Percentiles rank a stretch among this genome's conserved stretches.
phyloP scores from a whole-genome alignment of 208 protist species.

The Herpetomonas samuelpessoai region DNA sequence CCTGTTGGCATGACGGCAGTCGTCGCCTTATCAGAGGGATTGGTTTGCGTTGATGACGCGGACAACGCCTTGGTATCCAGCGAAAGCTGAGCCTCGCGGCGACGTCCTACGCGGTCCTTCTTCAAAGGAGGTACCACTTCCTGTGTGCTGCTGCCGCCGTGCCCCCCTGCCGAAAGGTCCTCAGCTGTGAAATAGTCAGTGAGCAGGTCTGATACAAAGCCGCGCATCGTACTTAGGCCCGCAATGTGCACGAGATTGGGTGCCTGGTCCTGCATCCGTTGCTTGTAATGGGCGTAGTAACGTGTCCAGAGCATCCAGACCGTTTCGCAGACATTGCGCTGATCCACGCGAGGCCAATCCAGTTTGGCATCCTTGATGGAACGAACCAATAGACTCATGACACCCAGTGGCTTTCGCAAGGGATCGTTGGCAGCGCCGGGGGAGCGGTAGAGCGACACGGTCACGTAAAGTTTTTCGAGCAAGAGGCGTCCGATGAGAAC shows the following conservation, averaged over 20 bases:
- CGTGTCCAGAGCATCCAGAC: slow-evolving; percentile 64
- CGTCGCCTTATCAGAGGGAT: too few species aligned
- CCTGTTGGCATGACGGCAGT: neutral
- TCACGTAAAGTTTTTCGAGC: slow-evolving; percentile 58
- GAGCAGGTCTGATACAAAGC: slow-evolving; percentile 68
- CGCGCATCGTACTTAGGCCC: slow-evolving; percentile 68
- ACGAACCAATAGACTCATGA: slow-evolving; percentile 61
- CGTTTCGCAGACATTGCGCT: slow-evolving; percentile 43
- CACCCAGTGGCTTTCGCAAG: slow-evolving; percentile 57
- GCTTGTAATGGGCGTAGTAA: slow-evolving; percentile 66
- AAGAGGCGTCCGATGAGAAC: slow-evolving; percentile 53
- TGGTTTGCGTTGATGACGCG: too few species aligned
- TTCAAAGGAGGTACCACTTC: slow-evolving; percentile 20
- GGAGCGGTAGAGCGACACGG: slow-evolving; percentile 74
- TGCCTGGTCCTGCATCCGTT: slow-evolving; percentile 54
- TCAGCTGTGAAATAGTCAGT: slow-evolving; percentile 22
- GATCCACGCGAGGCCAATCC: slow-evolving; percentile 63
- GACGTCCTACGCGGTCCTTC: slow-evolving; percentile 38
- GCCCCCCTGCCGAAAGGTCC: neutral
- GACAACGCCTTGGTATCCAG: too few species aligned
- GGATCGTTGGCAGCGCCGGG: slow-evolving; percentile 67
- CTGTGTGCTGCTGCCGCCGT: neutral
- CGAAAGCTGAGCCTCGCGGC: slow-evolving; percentile 10
- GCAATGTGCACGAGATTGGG: slow-evolving; percentile 70
- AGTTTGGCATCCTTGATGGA: slow-evolving; percentile 67